Base-by-base conservation (phyloP, 108 stramenopile genomes). In the Pseudonitzschia pungens region DNA sequence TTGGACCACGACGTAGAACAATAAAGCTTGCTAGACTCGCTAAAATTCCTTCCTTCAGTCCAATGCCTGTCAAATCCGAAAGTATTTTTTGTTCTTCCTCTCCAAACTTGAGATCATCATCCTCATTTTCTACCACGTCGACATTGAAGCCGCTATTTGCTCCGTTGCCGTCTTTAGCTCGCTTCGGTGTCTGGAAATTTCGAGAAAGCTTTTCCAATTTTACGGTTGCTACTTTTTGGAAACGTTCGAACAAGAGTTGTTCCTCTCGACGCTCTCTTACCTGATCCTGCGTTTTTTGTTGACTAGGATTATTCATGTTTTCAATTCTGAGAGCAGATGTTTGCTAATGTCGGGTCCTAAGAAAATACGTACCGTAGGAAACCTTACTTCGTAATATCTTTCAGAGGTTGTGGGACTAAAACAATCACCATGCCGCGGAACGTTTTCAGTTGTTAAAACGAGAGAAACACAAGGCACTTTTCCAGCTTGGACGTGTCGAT, bases 31-130 rank as follows among this genome's bases (percentile, higher is more conserved):
- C 26, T 4, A 70, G 14, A 53, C 77, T 72, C 9, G 77, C 81
- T 42, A 68, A 60, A 32, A 73, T 68, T 66, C 81, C 81, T 66
- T 77, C 73, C 51, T 60, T 58, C 66, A 82, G 40, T 31, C 81
- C 81, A 69, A 76, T 73, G 22, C 76, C 72, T 40, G 69, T 57
- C 65, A 82, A 33, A 36, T 62, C 26, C 11, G 33, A 32, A 45
- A 82, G 40, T 40, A 68, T 36, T 68, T 57, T n/a, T 15, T 67
- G 53, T 72, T 82, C 81, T 53, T 73, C 32, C 0, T 68, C 68
- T 20, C 78, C 78, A 59, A 79, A 67, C 43, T 73, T 16, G 10
- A 54, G 52, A 54, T 53, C 22, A 29, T 65, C 57, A 6, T 6
- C 36, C 36, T 36, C 6, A 2, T 36, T 6, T 5, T 36, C 36